These are phyloP conservation scores for Celoporthe dispersa DNA, from an alignment of 2,329 filamentous ascomycete genomes.

Conservation along the genomic window DNA sequence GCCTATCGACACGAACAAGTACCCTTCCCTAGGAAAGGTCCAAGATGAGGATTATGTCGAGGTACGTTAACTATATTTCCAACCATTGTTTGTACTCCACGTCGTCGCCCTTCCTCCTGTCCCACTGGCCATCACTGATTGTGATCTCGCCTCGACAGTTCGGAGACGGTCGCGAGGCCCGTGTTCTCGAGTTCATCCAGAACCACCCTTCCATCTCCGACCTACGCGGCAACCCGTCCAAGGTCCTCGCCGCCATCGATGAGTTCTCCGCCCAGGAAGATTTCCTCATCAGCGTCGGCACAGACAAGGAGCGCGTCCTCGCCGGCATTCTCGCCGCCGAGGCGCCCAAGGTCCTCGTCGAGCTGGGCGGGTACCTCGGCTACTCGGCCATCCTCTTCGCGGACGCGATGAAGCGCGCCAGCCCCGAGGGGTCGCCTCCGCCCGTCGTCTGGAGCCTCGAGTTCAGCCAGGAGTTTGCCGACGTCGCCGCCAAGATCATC, in stretches of 20 bases:
- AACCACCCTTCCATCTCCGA: not conserved
- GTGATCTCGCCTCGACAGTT: not conserved
- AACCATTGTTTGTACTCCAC: not conserved
- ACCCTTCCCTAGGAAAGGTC: not conserved
- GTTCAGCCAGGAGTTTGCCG: conserved; percentile 3
- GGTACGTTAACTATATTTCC: not conserved
- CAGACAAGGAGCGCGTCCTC: conserved; percentile 14
- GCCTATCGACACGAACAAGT: not conserved
- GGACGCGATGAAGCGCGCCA: conserved; percentile 5
- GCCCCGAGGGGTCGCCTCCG: not conserved
- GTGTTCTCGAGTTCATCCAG: not conserved
- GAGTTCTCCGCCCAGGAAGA: conserved; percentile 10
- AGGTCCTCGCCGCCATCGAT: conserved; percentile 11
- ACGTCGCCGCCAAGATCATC: conserved; percentile 5
- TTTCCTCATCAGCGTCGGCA: conserved; percentile 13
- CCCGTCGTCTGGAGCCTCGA: conserved; percentile 12
- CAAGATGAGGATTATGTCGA: not conserved
- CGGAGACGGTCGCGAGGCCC: conserved; percentile 12
- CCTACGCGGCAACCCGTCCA: conserved; percentile 4
- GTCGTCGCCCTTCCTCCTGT: not conserved
- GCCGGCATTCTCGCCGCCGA: conserved; percentile 6
- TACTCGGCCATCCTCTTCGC: conserved; percentile 15
- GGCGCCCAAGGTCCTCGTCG: conserved; percentile 13
- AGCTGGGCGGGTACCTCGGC: conserved; percentile 14
- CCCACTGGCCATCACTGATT: not conserved